A percentile compares a stretch with the other conserved stretches of the same genome.
phyloP scores from a whole-genome alignment of 2,329 filamentous ascomycete species.

The Aspergillus flavus region DNA sequence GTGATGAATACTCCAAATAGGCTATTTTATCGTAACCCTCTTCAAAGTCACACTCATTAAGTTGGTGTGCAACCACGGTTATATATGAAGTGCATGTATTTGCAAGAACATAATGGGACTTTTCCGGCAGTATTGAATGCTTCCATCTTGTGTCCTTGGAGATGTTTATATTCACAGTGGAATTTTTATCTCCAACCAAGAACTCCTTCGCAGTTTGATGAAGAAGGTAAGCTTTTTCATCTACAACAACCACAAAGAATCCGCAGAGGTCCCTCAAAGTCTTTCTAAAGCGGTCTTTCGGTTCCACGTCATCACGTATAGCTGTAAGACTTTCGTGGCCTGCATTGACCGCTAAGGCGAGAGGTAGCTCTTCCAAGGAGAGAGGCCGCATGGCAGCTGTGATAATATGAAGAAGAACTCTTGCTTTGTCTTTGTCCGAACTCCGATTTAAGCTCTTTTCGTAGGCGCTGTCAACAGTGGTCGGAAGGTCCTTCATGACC shows the following conservation, averaged over 20 bases:
- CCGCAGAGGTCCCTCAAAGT: conserved; percentile 22
- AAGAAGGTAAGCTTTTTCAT: conserved; percentile 22
- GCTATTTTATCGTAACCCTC: too few relatives aligned
- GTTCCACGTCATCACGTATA: conserved; percentile 5
- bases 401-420: conserved; percentile 11
- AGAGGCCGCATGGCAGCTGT: conserved; percentile 8
- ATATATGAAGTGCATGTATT: conserved; percentile 10
- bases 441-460: conserved; percentile 9
- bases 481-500: not conserved
- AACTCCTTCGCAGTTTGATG: conserved; percentile 31
- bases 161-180: not conserved
- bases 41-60: too few relatives aligned
- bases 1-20: not conserved
- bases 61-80: too few relatives aligned
- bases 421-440: not conserved
- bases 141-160: conserved; percentile 4
- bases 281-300: conserved; percentile 3
- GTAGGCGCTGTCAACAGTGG: conserved; percentile 11
- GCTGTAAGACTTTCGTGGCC: not conserved
- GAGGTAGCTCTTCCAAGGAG: conserved; percentile 11
- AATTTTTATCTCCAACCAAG: conserved; percentile 8
- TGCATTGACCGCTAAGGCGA: conserved; percentile 7
- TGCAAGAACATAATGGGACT: conserved; percentile 10
- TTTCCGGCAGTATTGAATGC: not conserved
- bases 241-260: conserved; percentile 16